Percentiles rank a stretch among this genome's conserved stretches.
These are phyloP conservation scores for Breviolum minutum DNA, from an alignment of 73 alveolate species.

Conservation along the genomic window DNA sequence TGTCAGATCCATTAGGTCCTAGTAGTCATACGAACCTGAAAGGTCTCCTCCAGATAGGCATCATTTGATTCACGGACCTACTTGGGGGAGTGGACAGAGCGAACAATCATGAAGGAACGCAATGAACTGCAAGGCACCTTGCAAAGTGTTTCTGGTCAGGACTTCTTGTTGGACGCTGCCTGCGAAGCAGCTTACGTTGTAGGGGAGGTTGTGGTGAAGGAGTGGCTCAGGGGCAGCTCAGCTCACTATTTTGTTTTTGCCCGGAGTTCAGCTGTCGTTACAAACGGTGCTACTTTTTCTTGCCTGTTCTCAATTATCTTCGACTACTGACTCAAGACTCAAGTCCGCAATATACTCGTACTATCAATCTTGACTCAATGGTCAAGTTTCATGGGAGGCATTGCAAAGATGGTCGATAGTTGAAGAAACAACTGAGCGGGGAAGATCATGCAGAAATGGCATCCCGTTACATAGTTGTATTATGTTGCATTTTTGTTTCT, in stretches of 20 bases:
- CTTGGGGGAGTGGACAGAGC: no score
- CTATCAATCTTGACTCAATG: neutral
- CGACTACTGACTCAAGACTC: neutral
- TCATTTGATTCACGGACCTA: neutral
- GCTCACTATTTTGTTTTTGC: neutral
- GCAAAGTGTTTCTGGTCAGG: neutral
- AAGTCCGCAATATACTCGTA: neutral
- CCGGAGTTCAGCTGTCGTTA: neutral
- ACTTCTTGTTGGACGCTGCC: slow-evolving; percentile 23
- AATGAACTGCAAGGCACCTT: neutral
- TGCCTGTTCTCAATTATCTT: no score
- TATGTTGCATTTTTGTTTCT: no score
- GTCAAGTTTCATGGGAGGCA: neutral
- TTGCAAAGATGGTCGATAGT: neutral
- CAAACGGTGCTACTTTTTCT: no score
- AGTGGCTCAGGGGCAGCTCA: neutral
- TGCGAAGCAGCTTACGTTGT: slow-evolving; percentile 59
- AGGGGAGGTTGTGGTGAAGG: slow-evolving; percentile 34
- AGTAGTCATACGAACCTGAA: no score
- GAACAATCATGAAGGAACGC: no score
- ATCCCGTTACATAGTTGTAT: neutral
- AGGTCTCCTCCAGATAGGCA: neutral
- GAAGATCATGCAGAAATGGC: neutral
- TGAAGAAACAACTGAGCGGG: neutral
- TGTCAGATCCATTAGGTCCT: no score